phyloP scores from a whole-genome alignment of 2,329 filamentous ascomycete genomes.

The Claviceps humidiphila region DNA sequence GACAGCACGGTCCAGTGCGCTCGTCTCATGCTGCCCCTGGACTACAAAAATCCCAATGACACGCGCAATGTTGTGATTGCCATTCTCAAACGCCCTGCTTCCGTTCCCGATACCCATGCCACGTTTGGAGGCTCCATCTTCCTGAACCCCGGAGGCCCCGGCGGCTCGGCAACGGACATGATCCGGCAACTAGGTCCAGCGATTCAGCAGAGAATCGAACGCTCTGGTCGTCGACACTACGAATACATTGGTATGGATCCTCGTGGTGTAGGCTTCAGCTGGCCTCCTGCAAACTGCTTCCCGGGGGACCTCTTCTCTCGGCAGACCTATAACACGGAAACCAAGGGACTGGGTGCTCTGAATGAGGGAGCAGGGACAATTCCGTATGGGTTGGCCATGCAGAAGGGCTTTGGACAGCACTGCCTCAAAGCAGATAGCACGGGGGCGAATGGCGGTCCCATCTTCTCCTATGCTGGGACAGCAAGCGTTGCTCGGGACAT shows the following conservation, averaged over 20 bases:
- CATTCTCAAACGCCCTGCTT: conserved; percentile 24
- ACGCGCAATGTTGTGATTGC: conserved; percentile 19
- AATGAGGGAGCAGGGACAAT: neutral
- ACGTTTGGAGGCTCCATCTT: conserved; percentile 24
- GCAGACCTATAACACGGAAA: neutral
- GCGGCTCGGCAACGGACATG: conserved; percentile 19
- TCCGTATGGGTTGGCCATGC: conserved; percentile 4
- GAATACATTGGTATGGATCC: conserved; percentile 29
- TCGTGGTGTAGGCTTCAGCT: conserved; percentile 17
- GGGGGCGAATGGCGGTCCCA: conserved; percentile 7
- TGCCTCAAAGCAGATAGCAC: conserved; percentile 11
- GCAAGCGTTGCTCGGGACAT: conserved; percentile 8
- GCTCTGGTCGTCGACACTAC: conserved; percentile 14
- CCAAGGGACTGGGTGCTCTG: neutral
- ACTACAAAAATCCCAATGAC: conserved; percentile 19
- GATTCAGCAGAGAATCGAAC: conserved; percentile 17
- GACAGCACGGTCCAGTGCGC: conserved; percentile 22
- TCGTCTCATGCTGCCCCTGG: conserved; percentile 27
- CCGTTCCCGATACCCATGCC: conserved; percentile 20
- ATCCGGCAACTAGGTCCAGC: conserved; percentile 11
- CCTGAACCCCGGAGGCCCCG: conserved; percentile 27
- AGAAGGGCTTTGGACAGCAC: conserved; percentile 12
- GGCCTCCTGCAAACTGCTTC: conserved; percentile 6
- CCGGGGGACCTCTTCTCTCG: conserved; percentile 10
- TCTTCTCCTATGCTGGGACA: conserved; percentile 14